Evolutionary conservation across 2,329 filamentous ascomycete genomes (phyloP).

Genomic region (Colletotrichum sojae): DNA sequence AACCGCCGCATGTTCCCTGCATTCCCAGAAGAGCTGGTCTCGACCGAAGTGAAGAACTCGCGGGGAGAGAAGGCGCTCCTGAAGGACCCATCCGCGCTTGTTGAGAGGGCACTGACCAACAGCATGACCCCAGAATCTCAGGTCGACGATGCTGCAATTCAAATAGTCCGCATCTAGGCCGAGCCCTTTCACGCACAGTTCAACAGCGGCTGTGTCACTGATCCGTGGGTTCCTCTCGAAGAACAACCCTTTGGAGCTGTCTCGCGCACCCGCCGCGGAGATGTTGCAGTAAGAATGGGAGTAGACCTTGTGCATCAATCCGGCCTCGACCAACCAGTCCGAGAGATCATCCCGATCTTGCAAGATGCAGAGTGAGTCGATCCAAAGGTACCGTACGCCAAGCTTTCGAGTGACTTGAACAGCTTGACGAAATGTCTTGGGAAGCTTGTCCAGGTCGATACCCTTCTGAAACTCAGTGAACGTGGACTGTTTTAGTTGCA

Average conservation of each 20-base stretch:
- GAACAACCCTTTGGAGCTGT: slow-evolving; percentile 34
- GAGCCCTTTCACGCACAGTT: not conserved
- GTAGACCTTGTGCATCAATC: slow-evolving; percentile 42
- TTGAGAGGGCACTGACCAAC: slow-evolving; percentile 4
- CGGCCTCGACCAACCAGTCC: slow-evolving; percentile 42
- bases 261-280: slow-evolving; percentile 35
- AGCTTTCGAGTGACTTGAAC: slow-evolving; percentile 25
- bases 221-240: not conserved
- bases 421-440: slow-evolving; percentile 27
- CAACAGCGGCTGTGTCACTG: not conserved
- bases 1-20: slow-evolving; percentile 6
- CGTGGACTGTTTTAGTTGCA: slow-evolving; percentile 12
- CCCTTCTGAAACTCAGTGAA: not conserved
- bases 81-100: slow-evolving; percentile 26
- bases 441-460: slow-evolving; percentile 10
- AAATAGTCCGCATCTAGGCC: not conserved
- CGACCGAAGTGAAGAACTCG: slow-evolving; percentile 22
- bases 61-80: slow-evolving; percentile 14
- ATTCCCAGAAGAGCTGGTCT: slow-evolving; percentile 25
- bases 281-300: slow-evolving; percentile 42
- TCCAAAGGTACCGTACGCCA: slow-evolving; percentile 31
- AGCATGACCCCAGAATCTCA: not conserved
- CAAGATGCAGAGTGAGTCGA: slow-evolving; percentile 39
- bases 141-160: slow-evolving; percentile 5
- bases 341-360: slow-evolving; percentile 36